Percentiles rank a stretch among this genome's conserved stretches.
phyloP scores from a whole-genome alignment of 148 eudicot genomes.

The Heliamphora exappendiculata region DNA sequence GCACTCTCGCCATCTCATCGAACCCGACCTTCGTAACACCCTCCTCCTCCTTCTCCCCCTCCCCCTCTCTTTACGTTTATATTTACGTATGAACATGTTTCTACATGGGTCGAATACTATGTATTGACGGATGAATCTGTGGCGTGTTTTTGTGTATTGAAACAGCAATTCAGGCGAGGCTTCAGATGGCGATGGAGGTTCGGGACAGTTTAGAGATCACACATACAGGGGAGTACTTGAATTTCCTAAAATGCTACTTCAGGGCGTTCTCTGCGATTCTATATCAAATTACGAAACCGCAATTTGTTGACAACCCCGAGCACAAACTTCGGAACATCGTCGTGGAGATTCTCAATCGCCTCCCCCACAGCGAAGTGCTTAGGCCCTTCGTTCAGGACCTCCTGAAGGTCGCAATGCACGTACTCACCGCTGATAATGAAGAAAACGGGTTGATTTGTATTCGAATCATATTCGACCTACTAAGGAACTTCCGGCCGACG shows the following conservation, averaged over 20 bases:
- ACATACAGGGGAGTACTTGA: constrained; percentile 93
- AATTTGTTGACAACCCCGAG: constrained; percentile 69
- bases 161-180: constrained; percentile 69
- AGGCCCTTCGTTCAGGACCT: constrained; percentile 87
- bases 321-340: constrained; percentile 90
- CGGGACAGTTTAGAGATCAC: constrained; percentile 92
- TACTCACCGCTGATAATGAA: constrained; percentile 85
- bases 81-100: constrained; percentile 4
- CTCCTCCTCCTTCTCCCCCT: background rate
- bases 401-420: constrained; percentile 89
- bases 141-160: constrained; percentile 1
- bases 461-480: constrained; percentile 82
- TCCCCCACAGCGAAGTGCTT: constrained; percentile 95
- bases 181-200: constrained; percentile 95
- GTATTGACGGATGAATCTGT: background rate
- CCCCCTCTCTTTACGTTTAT: background rate
- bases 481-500: constrained; percentile 83
- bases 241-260: constrained; percentile 86
- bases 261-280: constrained; percentile 76
- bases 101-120: too few relatives aligned
- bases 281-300: constrained; percentile 82
- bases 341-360: constrained; percentile 79
- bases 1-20: constrained; percentile 68
- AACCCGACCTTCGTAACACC: constrained; percentile 55
- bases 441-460: constrained; percentile 92